Evolutionary conservation across 805 yeast genomes (phyloP).

Genomic region (Nakazawaea wyomingensis): DNA sequence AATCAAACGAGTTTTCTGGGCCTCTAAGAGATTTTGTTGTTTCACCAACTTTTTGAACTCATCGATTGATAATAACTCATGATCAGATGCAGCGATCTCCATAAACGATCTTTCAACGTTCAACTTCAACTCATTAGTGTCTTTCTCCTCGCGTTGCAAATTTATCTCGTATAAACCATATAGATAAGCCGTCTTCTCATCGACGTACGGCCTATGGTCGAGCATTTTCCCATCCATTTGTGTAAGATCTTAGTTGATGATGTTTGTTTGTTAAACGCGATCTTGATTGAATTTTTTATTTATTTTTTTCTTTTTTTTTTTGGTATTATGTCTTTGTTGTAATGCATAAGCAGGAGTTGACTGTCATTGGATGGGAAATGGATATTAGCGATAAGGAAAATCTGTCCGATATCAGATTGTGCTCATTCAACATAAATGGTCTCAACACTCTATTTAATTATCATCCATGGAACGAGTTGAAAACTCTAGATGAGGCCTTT

Average conservation of each 20-base stretch:
- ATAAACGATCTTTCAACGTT: slow-evolving; percentile 3
- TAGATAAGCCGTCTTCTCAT: slow-evolving; percentile 2
- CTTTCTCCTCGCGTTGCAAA: background rate
- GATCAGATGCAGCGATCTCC: background rate
- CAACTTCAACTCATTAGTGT: background rate
- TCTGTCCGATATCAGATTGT: background rate
- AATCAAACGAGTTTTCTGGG: background rate
- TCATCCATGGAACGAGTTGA: slow-evolving; percentile 70
- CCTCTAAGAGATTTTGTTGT: background rate
- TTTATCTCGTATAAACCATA: slow-evolving; percentile 4
- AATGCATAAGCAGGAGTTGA: background rate
- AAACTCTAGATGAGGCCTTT: slow-evolving; percentile 42
- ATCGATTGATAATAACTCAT: background rate
- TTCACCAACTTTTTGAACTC: background rate
- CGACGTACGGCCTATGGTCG: slow-evolving; percentile 9
- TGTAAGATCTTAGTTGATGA: background rate
- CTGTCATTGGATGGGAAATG: background rate
- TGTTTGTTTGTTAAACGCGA: no score
- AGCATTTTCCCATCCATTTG: background rate
- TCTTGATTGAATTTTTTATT: background rate
- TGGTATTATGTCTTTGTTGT: background rate
- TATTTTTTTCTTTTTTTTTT: background rate
- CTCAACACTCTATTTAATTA: slow-evolving; percentile 73
- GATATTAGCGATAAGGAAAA: background rate
- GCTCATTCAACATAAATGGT: slow-evolving; percentile 81